Evolutionary conservation across 805 yeast genomes (phyloP).

Genomic region (Blastobotrys americana): DNA sequence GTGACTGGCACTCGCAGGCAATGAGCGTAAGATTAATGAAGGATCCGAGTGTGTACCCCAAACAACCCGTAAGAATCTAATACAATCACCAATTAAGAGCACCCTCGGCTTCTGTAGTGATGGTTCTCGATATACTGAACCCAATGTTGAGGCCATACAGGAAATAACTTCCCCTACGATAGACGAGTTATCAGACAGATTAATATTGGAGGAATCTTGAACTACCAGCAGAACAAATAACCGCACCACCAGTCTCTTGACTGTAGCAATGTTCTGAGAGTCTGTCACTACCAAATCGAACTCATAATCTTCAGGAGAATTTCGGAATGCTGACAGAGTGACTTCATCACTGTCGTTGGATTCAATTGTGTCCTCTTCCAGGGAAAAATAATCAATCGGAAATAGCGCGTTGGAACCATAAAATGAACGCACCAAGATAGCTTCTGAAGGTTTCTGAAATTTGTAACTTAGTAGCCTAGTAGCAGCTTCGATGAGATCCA

Average conservation of each 20-base stretch:
- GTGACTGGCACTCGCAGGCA: slow-evolving; percentile 13
- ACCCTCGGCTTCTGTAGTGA: neutral
- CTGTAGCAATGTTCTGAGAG: neutral
- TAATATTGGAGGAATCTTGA: slow-evolving; percentile 4
- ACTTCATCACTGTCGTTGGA: neutral
- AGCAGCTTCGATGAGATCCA: neutral
- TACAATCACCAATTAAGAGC: slow-evolving; percentile 11
- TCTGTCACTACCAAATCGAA: slow-evolving; percentile 5
- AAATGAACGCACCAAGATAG: neutral
- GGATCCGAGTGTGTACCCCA: slow-evolving; percentile 12
- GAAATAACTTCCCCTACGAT: slow-evolving; percentile 7
- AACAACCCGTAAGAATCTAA: slow-evolving; percentile 14
- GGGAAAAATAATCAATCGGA: neutral
- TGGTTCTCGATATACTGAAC: slow-evolving; percentile 6
- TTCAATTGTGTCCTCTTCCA: neutral
- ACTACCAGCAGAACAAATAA: slow-evolving; percentile 4
- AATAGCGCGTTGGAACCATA: neutral
- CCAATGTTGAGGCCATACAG: slow-evolving; percentile 11
- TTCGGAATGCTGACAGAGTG: neutral
- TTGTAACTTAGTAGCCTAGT: neutral
- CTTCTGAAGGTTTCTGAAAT: neutral
- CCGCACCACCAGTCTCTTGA: slow-evolving; percentile 5
- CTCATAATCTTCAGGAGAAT: slow-evolving; percentile 1
- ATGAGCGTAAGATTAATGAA: slow-evolving; percentile 4
- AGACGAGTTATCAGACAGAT: slow-evolving; percentile 1